A percentile compares a stretch with the other conserved stretches of the same genome.
phyloP scores from a whole-genome alignment of 139 green algal genomes.

The Mychonastes homosphaera region DNA sequence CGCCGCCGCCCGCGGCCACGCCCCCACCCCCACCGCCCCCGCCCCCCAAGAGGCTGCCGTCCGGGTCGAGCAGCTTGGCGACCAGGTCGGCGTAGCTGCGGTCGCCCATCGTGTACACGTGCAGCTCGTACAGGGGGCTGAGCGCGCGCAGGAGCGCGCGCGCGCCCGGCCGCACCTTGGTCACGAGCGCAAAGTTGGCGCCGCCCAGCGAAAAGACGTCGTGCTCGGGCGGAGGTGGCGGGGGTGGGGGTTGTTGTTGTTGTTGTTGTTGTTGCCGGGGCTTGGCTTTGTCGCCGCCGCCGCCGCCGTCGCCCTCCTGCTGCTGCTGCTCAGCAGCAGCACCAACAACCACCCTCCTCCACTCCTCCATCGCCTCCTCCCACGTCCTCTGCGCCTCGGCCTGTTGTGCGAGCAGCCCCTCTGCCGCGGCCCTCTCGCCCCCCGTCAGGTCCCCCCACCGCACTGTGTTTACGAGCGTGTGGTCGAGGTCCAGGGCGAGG shows the following conservation, averaged over 20 bases:
- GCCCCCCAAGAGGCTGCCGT: slow-evolving; percentile 37
- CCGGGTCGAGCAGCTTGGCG: slow-evolving; percentile 54
- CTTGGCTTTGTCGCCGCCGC: background rate
- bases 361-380: background rate
- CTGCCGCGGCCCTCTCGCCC: background rate
- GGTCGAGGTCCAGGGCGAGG: slow-evolving; percentile 90
- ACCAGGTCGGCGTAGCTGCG: slow-evolving; percentile 75
- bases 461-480: slow-evolving; percentile 86
- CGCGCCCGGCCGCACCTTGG: slow-evolving; percentile 77
- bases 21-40: too few relatives aligned
- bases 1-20: too few relatives aligned
- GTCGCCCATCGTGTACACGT: slow-evolving; percentile 96
- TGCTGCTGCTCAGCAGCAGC: background rate
- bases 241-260: background rate
- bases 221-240: slow-evolving; percentile 31
- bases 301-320: background rate
- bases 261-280: slow-evolving; percentile 1
- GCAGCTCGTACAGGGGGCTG: slow-evolving; percentile 59
- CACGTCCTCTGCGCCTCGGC: background rate
- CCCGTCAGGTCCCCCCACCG: slow-evolving; percentile 22
- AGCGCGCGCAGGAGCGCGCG: slow-evolving; percentile 24
- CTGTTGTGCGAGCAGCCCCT: background rate
- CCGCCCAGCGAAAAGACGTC: too few relatives aligned
- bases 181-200: slow-evolving; percentile 78
- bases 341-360: too few relatives aligned